Evolutionary conservation across 2,329 filamentous ascomycete species (phyloP).

Genomic region (Cryphonectria carpinicola): DNA sequence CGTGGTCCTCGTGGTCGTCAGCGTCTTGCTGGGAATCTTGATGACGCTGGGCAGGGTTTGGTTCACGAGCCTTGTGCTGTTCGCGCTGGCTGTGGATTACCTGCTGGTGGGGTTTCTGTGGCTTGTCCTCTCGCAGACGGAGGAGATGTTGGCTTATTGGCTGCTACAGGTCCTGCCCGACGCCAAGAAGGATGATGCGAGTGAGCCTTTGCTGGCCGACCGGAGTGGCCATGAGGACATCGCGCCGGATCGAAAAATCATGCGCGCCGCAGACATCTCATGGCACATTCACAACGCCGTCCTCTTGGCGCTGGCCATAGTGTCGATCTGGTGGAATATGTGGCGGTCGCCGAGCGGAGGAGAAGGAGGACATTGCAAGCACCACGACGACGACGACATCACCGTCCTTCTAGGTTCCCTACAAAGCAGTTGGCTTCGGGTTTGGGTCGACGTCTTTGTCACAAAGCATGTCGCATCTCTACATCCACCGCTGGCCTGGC

Average conservation of each 20-base stretch:
- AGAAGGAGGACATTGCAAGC: conserved; percentile 42
- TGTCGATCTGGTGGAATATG: conserved; percentile 52
- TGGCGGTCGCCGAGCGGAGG: conserved; percentile 48
- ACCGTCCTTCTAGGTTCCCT: conserved; percentile 22
- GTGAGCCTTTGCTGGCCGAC: conserved; percentile 38
- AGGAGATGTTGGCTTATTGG: conserved; percentile 37
- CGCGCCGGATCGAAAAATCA: conserved; percentile 32
- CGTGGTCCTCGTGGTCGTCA: conserved; percentile 41
- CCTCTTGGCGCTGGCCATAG: conserved; percentile 39
- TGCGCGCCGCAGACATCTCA: conserved; percentile 37
- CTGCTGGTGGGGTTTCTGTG: conserved; percentile 48
- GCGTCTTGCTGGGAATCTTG: conserved; percentile 38
- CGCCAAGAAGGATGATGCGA: conserved; percentile 34
- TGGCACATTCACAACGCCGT: conserved; percentile 47
- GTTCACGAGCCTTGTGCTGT: conserved; percentile 49
- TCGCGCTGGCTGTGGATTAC: conserved; percentile 50
- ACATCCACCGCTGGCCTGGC: conserved; percentile 51
- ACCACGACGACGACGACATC: conserved; percentile 1
- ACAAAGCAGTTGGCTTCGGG: conserved; percentile 35
- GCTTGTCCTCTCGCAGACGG: conserved; percentile 42
- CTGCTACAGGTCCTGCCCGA: conserved; percentile 34
- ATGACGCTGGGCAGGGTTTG: conserved; percentile 42
- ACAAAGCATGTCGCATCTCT: conserved; percentile 40
- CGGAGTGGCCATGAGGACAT: conserved; percentile 25
- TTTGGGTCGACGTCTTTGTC: conserved; percentile 47